Conservation (phyloP, 805 yeast genomes). For the Metschnikowia noctiluminum region DNA sequence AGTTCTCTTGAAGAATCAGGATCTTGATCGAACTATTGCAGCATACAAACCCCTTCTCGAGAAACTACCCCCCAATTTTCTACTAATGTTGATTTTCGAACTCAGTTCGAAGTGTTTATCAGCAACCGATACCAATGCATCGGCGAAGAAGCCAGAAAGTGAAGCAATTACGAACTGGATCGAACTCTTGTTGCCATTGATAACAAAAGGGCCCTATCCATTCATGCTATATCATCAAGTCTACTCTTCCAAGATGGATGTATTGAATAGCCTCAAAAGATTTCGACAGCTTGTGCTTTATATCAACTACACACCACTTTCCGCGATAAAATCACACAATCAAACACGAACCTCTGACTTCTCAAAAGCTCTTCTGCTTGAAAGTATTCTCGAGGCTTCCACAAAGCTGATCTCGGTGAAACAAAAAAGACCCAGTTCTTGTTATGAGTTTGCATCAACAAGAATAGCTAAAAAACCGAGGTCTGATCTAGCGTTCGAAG, state of each 20-base stretch:
- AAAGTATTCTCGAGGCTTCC: constrained; percentile 2
- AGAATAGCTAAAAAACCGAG: not conserved
- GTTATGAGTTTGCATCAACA: not conserved
- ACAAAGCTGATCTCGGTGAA: not conserved
- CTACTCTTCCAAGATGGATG: constrained; percentile 1
- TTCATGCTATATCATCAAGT: constrained; percentile 3
- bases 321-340: too few relatives aligned
- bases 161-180: not conserved
- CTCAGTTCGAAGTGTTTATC: not conserved
- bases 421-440: too few relatives aligned
- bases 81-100: constrained; percentile 1
- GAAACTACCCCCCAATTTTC: not conserved
- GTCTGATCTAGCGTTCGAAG: not conserved
- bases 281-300: not conserved
- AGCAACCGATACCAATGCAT: not conserved
- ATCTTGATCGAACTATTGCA: not conserved
- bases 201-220: constrained; percentile 3
- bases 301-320: not conserved
- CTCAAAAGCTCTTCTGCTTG: constrained; percentile 10
- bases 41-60: constrained; percentile 3
- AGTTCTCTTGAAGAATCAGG: not conserved
- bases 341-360: not conserved
- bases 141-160: not conserved
- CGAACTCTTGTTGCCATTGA: not conserved
- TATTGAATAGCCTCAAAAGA: not conserved